These are phyloP conservation scores for Podaxis rugospora DNA, from an alignment of 768 basidiomycete species.

Conservation along the genomic window DNA sequence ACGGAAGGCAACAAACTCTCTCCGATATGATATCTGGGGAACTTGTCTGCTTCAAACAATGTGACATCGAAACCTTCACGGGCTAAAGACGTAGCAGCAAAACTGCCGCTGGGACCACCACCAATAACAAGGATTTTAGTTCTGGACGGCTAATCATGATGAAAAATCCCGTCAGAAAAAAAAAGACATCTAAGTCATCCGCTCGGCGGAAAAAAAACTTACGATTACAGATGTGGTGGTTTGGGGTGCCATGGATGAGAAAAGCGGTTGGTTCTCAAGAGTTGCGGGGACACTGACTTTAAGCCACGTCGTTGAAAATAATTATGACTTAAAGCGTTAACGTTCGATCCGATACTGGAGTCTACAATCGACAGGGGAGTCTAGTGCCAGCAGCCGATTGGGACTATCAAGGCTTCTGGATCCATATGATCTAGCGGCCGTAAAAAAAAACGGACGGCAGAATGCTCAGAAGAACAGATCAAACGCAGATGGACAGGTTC, in stretches of 20 bases:
- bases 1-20: conserved; percentile 34
- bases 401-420: too few species aligned
- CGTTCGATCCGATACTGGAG: too few species aligned
- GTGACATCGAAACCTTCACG: conserved; percentile 57
- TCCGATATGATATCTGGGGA: conserved; percentile 48
- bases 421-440: too few species aligned
- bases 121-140: conserved; percentile 45
- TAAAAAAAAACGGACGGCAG: too few species aligned
- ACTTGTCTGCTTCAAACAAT: conserved; percentile 49
- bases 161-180: background rate
- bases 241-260: background rate
- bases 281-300: background rate
- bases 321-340: too few species aligned
- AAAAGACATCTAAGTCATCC: background rate
- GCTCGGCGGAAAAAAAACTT: background rate
- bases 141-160: conserved; percentile 19
- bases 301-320: background rate
- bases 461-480: too few species aligned
- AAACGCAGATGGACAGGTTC: too few species aligned
- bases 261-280: background rate
- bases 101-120: conserved; percentile 58
- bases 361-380: too few species aligned
- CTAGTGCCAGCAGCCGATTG: too few species aligned
- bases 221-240: background rate
- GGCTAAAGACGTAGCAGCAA: conserved; percentile 49